phyloP scores from a whole-genome alignment of 2,329 filamentous ascomycete species.

The Cryphonectria carpinicola region DNA sequence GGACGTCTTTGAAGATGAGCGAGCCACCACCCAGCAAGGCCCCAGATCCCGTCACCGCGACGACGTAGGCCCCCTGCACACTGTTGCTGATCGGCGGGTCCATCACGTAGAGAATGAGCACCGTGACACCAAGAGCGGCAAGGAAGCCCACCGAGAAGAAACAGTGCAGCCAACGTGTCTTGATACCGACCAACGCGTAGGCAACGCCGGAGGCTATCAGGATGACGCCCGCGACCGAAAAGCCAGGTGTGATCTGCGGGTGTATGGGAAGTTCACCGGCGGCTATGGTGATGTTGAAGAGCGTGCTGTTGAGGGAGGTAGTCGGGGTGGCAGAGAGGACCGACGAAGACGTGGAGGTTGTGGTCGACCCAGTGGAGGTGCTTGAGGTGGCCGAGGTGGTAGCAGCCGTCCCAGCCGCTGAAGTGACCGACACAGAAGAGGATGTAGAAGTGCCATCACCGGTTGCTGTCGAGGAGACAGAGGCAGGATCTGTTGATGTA shows the following conservation, averaged over 20 bases:
- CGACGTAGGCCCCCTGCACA: slow-evolving; percentile 84
- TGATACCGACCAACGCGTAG: slow-evolving; percentile 80
- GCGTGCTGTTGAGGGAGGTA: slow-evolving; percentile 16
- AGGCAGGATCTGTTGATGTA: not conserved
- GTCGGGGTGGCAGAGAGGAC: slow-evolving; percentile 15
- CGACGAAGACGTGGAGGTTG: not conserved
- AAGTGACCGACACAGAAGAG: slow-evolving; percentile 11
- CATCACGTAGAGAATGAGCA: slow-evolving; percentile 90
- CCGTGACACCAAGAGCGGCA: slow-evolving; percentile 71
- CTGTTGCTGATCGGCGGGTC: slow-evolving; percentile 73
- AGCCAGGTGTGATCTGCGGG: slow-evolving; percentile 78
- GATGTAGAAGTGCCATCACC: slow-evolving; percentile 15
- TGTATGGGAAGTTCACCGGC: slow-evolving; percentile 67
- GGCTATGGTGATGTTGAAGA: slow-evolving; percentile 43
- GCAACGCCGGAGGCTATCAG: slow-evolving; percentile 73
- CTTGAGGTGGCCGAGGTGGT: not conserved
- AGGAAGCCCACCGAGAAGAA: slow-evolving; percentile 81
- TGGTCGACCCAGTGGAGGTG: not conserved
- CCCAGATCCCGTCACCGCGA: slow-evolving; percentile 75
- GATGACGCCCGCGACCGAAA: slow-evolving; percentile 77
- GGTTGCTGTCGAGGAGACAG: slow-evolving; percentile 13
- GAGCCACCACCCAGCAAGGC: slow-evolving; percentile 73
- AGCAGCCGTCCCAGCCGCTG: not conserved
- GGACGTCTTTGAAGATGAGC: slow-evolving; percentile 81
- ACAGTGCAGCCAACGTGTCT: slow-evolving; percentile 77